phyloP scores from a whole-genome alignment of 768 basidiomycete genomes.

The Boletus tomentosulus region DNA sequence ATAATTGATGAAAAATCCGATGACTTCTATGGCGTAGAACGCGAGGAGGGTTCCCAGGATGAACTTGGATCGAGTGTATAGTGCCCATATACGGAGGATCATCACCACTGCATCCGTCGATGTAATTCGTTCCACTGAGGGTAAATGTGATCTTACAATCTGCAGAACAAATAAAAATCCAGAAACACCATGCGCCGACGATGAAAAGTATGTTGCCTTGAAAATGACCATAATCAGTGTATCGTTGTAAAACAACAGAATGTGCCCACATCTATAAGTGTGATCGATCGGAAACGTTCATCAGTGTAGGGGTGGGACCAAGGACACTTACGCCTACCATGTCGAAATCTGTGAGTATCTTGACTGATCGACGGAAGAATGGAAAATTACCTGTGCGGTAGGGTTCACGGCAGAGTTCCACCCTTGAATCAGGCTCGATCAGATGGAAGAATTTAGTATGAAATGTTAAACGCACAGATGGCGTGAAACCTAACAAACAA shows the following conservation, averaged over 20 bases:
- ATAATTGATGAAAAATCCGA: not conserved
- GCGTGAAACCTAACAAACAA: not conserved
- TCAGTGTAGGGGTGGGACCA: not conserved
- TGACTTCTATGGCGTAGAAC: not conserved
- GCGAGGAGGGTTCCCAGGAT: not conserved
- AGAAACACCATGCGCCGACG: not conserved
- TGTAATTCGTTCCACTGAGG: not conserved
- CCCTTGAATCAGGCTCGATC: not conserved
- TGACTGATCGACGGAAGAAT: not conserved
- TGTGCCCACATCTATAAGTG: not conserved
- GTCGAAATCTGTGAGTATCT: not conserved
- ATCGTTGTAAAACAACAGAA: not conserved
- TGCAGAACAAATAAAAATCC: not conserved
- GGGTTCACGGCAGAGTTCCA: not conserved
- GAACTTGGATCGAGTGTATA: not conserved
- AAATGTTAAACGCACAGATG: not conserved
- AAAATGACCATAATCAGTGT: not conserved
- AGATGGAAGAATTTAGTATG: not conserved
- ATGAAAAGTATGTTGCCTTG: not conserved
- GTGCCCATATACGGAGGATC: not conserved
- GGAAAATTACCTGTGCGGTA: not conserved
- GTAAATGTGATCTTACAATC: not conserved
- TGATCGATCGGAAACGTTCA: not conserved
- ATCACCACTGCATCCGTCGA: not conserved
- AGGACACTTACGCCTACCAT: not conserved